Evolutionary conservation across 2,329 filamentous ascomycete genomes (phyloP).

Genomic region (Proliferodiscus dingleyae): DNA sequence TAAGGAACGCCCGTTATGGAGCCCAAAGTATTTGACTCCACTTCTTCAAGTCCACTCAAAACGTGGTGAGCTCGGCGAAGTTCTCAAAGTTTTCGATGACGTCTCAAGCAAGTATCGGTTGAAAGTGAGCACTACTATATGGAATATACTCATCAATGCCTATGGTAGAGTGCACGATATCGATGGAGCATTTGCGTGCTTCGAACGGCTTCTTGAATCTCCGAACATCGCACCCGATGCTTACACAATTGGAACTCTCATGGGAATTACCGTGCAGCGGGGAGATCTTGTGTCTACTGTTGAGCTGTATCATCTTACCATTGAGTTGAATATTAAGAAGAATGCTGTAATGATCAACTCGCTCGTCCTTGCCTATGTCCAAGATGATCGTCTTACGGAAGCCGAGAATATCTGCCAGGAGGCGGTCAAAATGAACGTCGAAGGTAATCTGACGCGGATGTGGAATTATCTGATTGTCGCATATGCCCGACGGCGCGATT

Average conservation of each 20-base stretch:
- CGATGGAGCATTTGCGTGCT: constrained; percentile 57
- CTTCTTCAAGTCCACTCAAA: constrained; percentile 69
- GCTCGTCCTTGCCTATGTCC: constrained; percentile 64
- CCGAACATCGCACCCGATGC: constrained; percentile 48
- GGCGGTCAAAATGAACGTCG: constrained; percentile 45
- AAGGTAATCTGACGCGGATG: constrained; percentile 53
- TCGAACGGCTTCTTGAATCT: constrained; percentile 52
- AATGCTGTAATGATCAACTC: constrained; percentile 55
- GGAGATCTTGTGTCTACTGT: constrained; percentile 70
- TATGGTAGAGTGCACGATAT: constrained; percentile 63
- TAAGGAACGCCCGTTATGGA: constrained; percentile 3
- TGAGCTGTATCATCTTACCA: constrained; percentile 59
- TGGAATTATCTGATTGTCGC: constrained; percentile 76
- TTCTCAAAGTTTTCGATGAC: constrained; percentile 57
- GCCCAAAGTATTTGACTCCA: constrained; percentile 39
- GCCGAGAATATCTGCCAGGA: constrained; percentile 57
- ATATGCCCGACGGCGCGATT: constrained; percentile 59
- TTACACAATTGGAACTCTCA: constrained; percentile 66
- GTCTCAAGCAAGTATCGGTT: constrained; percentile 52
- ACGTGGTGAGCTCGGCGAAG: constrained; percentile 57
- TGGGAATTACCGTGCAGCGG: constrained; percentile 63
- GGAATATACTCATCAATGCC: constrained; percentile 74
- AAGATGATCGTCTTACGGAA: constrained; percentile 47
- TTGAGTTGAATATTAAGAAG: constrained; percentile 45
- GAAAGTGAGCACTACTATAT: constrained; percentile 54